phyloP scores from a whole-genome alignment of 2,329 filamentous ascomycete species.

The Exophiala mesophila region DNA sequence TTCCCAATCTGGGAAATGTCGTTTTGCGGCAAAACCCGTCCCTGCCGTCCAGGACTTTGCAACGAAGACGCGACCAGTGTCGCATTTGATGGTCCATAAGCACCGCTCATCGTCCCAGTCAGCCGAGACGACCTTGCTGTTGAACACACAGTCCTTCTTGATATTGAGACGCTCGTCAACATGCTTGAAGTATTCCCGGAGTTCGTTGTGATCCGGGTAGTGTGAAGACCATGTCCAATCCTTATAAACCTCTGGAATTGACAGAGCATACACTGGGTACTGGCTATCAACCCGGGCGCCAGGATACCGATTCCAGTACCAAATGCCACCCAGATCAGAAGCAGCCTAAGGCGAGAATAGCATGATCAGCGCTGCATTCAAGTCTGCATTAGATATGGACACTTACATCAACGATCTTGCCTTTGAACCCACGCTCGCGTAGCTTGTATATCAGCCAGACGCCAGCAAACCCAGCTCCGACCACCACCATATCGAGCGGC shows the following conservation, averaged over 20 bases:
- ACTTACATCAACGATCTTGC: constrained; percentile 44
- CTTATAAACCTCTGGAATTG: constrained; percentile 45
- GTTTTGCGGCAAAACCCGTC: constrained; percentile 50
- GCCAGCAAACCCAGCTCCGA: constrained; percentile 35
- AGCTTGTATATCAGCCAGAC: constrained; percentile 50
- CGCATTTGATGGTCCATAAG: constrained; percentile 41
- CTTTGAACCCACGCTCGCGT: constrained; percentile 45
- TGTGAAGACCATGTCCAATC: constrained; percentile 21
- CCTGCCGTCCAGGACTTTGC: constrained; percentile 15
- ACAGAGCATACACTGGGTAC: constrained; percentile 50
- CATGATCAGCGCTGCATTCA: too few relatives aligned
- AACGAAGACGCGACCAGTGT: constrained; percentile 30
- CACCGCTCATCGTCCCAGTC: constrained; percentile 33
- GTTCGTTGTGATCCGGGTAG: constrained; percentile 16
- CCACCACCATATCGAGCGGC: constrained; percentile 12
- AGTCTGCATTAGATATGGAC: too few relatives aligned
- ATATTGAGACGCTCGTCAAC: constrained; percentile 24
- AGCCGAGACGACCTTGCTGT: constrained; percentile 35
- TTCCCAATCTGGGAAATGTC: constrained; percentile 57
- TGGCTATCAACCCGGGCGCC: constrained; percentile 45
- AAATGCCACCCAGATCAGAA: constrained; percentile 36
- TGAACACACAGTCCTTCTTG: constrained; percentile 33
- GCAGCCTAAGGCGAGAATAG: constrained; percentile 22
- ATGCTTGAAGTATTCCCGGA: constrained; percentile 15
- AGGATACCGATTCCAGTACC: constrained; percentile 36